phyloP scores from a whole-genome alignment of 2,329 filamentous ascomycete species.

The Diaporthe longicolla region DNA sequence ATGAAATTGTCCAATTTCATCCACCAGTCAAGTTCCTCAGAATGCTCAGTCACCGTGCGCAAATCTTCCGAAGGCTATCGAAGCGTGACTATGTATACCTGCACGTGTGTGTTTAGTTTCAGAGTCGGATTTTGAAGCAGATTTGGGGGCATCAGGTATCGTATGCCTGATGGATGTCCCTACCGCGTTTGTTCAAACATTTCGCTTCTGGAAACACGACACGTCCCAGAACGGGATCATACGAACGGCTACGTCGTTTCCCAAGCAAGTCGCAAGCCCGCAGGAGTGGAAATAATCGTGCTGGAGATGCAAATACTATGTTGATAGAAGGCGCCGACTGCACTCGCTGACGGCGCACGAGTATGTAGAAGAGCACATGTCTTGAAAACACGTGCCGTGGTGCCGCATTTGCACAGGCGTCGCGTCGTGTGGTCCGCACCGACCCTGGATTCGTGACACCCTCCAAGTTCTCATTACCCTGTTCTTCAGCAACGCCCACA shows the following conservation, averaged over 20 bases:
- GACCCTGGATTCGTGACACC: not conserved
- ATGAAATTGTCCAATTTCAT: not conserved
- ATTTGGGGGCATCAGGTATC: not conserved
- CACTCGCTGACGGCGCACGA: not conserved
- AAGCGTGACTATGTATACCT: not conserved
- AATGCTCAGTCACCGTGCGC: not conserved
- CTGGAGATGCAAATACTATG: not conserved
- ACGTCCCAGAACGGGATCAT: not conserved
- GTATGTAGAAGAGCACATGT: constrained; percentile 3
- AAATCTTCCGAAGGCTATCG: not conserved
- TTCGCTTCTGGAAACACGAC: not conserved
- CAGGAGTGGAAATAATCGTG: not conserved
- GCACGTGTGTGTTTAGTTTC: not conserved
- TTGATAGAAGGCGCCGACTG: not conserved
- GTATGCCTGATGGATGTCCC: not conserved
- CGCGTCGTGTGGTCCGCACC: not conserved
- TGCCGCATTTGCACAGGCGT: not conserved
- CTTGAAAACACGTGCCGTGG: constrained; percentile 11
- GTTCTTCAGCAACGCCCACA: not conserved
- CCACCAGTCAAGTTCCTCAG: not conserved
- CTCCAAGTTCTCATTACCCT: constrained; percentile 7
- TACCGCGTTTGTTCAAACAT: not conserved
- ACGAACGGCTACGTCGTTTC: not conserved
- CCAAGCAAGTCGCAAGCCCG: not conserved
- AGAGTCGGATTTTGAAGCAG: too few species aligned